Conservation (phyloP, 192 early-diverging fungal genomes). For the Backusella australiensis region DNA sequence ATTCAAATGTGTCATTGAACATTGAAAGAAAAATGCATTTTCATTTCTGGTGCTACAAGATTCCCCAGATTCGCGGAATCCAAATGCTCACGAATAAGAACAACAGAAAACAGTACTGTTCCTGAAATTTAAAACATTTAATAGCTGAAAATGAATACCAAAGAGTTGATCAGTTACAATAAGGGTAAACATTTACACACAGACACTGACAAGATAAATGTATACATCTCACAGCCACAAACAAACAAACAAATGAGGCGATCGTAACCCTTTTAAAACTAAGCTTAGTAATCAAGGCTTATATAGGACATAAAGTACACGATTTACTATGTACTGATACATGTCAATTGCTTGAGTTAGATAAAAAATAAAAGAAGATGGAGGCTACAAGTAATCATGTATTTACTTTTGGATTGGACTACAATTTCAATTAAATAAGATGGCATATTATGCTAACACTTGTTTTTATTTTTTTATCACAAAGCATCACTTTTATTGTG, state of each 20-base stretch:
- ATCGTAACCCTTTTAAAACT: no score
- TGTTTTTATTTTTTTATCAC: neutral
- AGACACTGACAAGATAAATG: neutral
- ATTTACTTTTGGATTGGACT: no score
- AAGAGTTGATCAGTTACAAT: neutral
- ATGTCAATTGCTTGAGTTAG: neutral
- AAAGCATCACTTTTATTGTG: neutral
- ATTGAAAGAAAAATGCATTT: neutral
- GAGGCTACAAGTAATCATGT: no score
- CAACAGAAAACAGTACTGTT: neutral
- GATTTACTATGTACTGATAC: neutral
- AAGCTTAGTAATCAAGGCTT: neutral
- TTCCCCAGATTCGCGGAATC: neutral
- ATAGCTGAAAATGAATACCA: neutral
- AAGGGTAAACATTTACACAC: neutral
- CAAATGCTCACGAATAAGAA: neutral
- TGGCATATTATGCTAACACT: no score
- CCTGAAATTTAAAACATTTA: neutral
- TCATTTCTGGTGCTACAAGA: neutral
- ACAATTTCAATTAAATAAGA: no score
- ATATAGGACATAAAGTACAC: neutral
- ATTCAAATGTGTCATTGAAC: neutral
- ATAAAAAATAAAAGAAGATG: neutral
- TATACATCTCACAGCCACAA: neutral
- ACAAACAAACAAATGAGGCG: no score